These are phyloP conservation scores for Sclerotinia nivalis DNA, from an alignment of 2,329 filamentous ascomycete species.

Conservation along the genomic window DNA sequence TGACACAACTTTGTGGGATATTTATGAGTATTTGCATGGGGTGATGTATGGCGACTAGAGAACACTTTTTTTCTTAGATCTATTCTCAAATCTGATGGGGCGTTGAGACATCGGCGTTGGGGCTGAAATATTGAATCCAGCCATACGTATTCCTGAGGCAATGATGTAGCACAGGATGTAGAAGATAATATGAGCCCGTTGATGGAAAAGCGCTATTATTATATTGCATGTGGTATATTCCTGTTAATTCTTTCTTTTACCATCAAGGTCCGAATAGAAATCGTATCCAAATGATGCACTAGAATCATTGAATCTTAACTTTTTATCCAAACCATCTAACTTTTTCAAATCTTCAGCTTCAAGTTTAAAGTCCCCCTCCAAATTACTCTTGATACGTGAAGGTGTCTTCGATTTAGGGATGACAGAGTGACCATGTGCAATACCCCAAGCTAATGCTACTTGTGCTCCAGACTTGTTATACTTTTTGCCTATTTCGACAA, in stretches of 20 bases:
- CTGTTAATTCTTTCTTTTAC: conserved; percentile 45
- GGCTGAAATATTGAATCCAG: conserved; percentile 4
- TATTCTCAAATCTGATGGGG: neutral
- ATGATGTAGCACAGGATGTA: neutral
- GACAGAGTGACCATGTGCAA: conserved; percentile 57
- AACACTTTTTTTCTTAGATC: neutral
- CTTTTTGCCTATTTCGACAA: conserved; percentile 56
- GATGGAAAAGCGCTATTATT: neutral
- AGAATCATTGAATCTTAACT: conserved; percentile 63
- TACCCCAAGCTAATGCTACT: conserved; percentile 60
- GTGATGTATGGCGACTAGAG: neutral
- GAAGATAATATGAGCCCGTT: neutral
- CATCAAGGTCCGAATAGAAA: conserved; percentile 60
- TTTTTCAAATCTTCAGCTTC: conserved; percentile 57
- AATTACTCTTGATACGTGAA: conserved; percentile 61
- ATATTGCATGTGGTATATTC: neutral
- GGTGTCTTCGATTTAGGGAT: conserved; percentile 65
- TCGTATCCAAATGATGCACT: conserved; percentile 56
- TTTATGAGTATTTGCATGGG: neutral
- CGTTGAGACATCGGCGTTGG: conserved; percentile 1
- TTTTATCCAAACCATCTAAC: conserved; percentile 55
- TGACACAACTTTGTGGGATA: conserved; percentile 1
- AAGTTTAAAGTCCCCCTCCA: conserved; percentile 63
- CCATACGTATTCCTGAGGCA: neutral
- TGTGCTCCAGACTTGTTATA: conserved; percentile 58